Evolutionary conservation across 208 protist species (phyloP), one percentile per base, ranked within the genome.

Genomic region (Crithidia bombi): DNA sequence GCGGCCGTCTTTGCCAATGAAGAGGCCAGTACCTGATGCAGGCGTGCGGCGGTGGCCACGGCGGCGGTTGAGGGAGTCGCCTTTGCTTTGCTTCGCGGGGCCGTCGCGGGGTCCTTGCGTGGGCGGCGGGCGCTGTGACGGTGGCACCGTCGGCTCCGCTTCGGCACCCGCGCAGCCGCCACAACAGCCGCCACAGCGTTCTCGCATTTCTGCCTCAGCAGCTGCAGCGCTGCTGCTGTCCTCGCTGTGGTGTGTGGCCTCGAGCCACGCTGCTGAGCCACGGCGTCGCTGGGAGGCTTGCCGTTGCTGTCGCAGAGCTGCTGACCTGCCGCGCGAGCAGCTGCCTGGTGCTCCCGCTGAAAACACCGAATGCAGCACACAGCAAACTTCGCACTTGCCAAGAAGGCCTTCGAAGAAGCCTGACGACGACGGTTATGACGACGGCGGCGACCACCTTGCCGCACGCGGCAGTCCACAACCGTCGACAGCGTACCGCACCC

Each of bases 321-420:
- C 26, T 39, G 7, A 17, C 26, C 43, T 15, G 39, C 39, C 0
- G 43, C 44, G 0, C 23, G 58, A 14, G 38, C 49, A 9, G 69
- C 69, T 1, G 69, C 69, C n/a, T 49, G 17, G 3, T 68, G 38
- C 26, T 26, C 62, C 1, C 21, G 5, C n/a, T 63, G 23, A 10
- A 76, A 51, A 52, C 71, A 77, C 2, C 71, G 71, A 19, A 54
- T 2, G 25, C 71, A 77, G 38, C 71, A 77, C 14, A 50, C 6
- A 9, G 28, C 46, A 28, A 65, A 71, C 26, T 62, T 62, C 4
- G 15, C 5, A 35, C 44, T 50, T n/a, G n/a, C n/a, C n/a, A n/a
- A n/a, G n/a, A n/a, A n/a, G n/a, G n/a, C n/a, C n/a, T n/a, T n/a
- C n/a, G 23, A 5, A 17, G 39, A 19, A 2, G 36, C 14, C 17